Evolutionary conservation across 192 early-diverging fungal genomes (phyloP).

Genomic region (Piromyces finnis): DNA sequence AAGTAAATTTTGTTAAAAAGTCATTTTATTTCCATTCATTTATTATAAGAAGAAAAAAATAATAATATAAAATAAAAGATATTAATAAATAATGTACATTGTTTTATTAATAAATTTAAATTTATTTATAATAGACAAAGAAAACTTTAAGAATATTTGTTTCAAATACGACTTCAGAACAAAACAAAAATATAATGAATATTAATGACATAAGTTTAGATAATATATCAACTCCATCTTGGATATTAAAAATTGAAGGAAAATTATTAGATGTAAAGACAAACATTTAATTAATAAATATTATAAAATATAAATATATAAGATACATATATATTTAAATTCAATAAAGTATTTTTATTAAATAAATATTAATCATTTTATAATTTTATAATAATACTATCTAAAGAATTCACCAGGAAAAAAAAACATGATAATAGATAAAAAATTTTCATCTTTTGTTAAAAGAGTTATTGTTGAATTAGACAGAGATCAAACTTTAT

Average conservation of each 20-base stretch:
- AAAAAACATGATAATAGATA: slow-evolving; percentile 31
- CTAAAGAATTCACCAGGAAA: slow-evolving; percentile 15
- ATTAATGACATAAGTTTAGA: not conserved
- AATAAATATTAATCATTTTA: too few relatives aligned
- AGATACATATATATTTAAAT: too few relatives aligned
- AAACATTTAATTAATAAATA: too few relatives aligned
- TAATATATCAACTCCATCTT: not conserved
- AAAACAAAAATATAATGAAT: not conserved
- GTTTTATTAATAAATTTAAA: too few relatives aligned
- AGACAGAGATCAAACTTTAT: slow-evolving; percentile 55
- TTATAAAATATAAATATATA: too few relatives aligned
- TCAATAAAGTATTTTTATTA: too few relatives aligned
- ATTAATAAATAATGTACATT: too few relatives aligned
- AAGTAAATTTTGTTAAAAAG: slow-evolving; percentile 12
- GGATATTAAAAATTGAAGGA: not conserved
- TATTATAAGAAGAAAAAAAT: too few relatives aligned
- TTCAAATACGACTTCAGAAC: not conserved
- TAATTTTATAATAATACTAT: too few relatives aligned
- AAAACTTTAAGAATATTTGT: not conserved
- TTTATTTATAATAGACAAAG: not conserved
- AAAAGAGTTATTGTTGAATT: slow-evolving; percentile 68
- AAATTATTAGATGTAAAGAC: not conserved
- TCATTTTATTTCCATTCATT: too few relatives aligned
- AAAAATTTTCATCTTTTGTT: slow-evolving; percentile 76
- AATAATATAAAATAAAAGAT: too few relatives aligned